Percentiles rank a stretch among this genome's conserved stretches.
These are phyloP conservation scores for Testicularia cyperi DNA, from an alignment of 1,284 basidiomycete genomes.

Conservation along the genomic window DNA sequence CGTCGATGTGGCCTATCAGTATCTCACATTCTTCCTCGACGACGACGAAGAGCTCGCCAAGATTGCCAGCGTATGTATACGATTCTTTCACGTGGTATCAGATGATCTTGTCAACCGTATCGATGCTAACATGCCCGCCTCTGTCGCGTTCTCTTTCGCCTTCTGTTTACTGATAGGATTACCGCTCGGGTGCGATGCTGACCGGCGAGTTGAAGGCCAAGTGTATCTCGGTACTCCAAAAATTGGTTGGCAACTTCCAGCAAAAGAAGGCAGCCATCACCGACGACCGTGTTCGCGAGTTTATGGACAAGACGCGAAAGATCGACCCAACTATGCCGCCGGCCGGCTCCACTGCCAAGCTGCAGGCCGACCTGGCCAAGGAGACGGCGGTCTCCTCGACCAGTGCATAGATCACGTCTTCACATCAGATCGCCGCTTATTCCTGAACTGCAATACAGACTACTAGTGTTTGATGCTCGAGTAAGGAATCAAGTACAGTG, in stretches of 20 bases:
- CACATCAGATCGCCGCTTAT: too few relatives aligned
- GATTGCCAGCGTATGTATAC: constrained; percentile 70
- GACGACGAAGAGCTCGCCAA: constrained; percentile 82
- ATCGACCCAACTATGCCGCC: constrained; percentile 64
- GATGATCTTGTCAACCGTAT: too few relatives aligned
- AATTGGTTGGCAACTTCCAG: constrained; percentile 85
- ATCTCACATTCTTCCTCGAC: constrained; percentile 93
- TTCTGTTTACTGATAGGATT: constrained; percentile 77
- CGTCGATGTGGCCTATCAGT: constrained; percentile 95
- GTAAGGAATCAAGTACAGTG: too few relatives aligned
- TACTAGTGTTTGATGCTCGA: too few relatives aligned
- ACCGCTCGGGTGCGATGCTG: constrained; percentile 81
- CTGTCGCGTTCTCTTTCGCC: not conserved
- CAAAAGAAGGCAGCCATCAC: constrained; percentile 80
- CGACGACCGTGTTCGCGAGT: constrained; percentile 73
- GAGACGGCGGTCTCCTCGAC: constrained; percentile 28
- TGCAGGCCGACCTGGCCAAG: constrained; percentile 24
- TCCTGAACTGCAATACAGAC: too few relatives aligned
- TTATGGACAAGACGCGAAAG: constrained; percentile 80
- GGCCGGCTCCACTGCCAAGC: constrained; percentile 38
- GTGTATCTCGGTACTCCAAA: constrained; percentile 81
- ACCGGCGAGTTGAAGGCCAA: constrained; percentile 90
- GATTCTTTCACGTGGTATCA: constrained; percentile 1
- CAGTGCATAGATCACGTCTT: too few relatives aligned
- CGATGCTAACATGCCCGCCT: too few relatives aligned